A percentile compares a stretch with the other conserved stretches of the same genome.
Conservation (phyloP, 2,329 filamentous ascomycete species). For the Aureobasidium sp. region DNA sequence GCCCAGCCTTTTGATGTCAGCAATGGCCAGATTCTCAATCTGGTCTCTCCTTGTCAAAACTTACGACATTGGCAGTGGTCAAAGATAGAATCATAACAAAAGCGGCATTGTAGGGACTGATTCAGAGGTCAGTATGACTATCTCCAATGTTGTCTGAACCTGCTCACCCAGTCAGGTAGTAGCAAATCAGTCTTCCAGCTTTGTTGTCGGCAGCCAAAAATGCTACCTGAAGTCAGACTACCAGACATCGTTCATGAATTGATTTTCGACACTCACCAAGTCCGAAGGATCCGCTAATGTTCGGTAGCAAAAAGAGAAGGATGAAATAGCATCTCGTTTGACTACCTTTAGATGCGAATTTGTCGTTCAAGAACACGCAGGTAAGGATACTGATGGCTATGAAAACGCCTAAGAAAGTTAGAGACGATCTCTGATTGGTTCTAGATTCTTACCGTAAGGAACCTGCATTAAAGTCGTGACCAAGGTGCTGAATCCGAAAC, state of each 20-base stretch:
- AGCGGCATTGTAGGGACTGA: slow-evolving; percentile 44
- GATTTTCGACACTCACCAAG: slow-evolving; percentile 27
- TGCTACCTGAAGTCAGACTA: slow-evolving; percentile 22
- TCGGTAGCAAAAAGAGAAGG: slow-evolving; percentile 45
- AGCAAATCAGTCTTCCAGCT: slow-evolving; percentile 52
- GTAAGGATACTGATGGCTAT: slow-evolving; percentile 43
- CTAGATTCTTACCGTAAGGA: slow-evolving; percentile 29
- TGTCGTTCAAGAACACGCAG: slow-evolving; percentile 42
- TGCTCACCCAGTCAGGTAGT: slow-evolving; percentile 44
- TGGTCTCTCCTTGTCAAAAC: slow-evolving; percentile 23
- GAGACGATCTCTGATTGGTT: no score
- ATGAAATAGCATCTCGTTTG: slow-evolving; percentile 19
- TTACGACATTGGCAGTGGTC: slow-evolving; percentile 42
- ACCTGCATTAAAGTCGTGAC: slow-evolving; percentile 48
- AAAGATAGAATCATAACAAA: slow-evolving; percentile 44
- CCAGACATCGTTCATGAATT: no score
- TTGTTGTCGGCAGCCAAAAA: slow-evolving; percentile 46
- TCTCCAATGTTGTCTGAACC: background rate
- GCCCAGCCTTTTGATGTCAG: slow-evolving; percentile 32
- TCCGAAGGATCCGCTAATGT: slow-evolving; percentile 53
- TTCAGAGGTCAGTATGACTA: slow-evolving; percentile 25
- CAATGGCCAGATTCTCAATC: background rate
- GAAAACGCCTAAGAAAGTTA: slow-evolving; percentile 29
- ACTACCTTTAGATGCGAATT: slow-evolving; percentile 20
- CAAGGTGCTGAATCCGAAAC: slow-evolving; percentile 47